These are phyloP conservation scores for Dendrobium catenatum DNA, from an alignment of 106 monocot genomes.

Conservation along the genomic window DNA sequence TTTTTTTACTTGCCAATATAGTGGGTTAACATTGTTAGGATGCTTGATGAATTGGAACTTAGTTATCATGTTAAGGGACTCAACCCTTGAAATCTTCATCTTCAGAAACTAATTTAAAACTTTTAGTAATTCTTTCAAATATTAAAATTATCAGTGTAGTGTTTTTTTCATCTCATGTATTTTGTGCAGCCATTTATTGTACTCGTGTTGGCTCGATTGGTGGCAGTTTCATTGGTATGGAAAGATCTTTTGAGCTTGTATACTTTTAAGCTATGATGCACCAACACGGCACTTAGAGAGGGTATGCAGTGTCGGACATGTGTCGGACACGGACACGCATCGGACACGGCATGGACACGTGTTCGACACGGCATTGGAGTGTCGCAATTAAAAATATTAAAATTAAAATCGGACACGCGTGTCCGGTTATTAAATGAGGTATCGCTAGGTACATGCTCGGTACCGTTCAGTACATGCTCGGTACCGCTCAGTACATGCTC, in stretches of 20 bases:
- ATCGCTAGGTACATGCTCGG: too few relatives aligned
- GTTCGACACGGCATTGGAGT: too few relatives aligned
- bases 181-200: background rate
- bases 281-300: too few relatives aligned
- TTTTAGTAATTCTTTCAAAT: background rate
- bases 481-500: too few relatives aligned
- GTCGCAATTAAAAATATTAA: too few relatives aligned
- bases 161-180: background rate
- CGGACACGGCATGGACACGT: too few relatives aligned
- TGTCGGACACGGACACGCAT: too few relatives aligned
- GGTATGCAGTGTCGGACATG: too few relatives aligned
- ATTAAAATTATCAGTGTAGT: background rate
- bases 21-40: background rate
- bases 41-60: background rate
- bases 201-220: background rate
- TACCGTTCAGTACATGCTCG: too few relatives aligned
- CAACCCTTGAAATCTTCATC: background rate
- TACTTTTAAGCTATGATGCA: background rate
- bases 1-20: too few relatives aligned
- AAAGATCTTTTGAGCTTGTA: background rate
- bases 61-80: background rate
- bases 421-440: too few relatives aligned
- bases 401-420: too few relatives aligned
- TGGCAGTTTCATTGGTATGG: background rate
- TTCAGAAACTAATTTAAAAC: background rate